These are phyloP conservation scores for Salix dunnii DNA, from an alignment of 345 rosid genomes.

Conservation along the genomic window DNA sequence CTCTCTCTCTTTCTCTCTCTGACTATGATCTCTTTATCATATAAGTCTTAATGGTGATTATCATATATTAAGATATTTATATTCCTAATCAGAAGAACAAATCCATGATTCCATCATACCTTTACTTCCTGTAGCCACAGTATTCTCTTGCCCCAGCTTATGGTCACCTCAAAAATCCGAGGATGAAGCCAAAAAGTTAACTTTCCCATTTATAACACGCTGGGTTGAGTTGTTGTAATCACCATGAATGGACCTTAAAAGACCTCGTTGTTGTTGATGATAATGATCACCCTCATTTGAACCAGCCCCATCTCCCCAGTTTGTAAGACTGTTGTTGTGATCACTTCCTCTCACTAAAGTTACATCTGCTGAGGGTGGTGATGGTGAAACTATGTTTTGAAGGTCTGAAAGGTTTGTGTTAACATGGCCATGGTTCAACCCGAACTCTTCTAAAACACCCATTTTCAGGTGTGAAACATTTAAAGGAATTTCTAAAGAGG, in stretches of 20 bases:
- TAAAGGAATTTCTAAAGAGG: slow-evolving; percentile 16
- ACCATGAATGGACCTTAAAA: slow-evolving; percentile 39
- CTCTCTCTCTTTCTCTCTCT: neutral
- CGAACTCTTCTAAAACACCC: slow-evolving; percentile 47
- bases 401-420: slow-evolving; percentile 27
- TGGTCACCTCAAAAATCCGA: slow-evolving; percentile 37
- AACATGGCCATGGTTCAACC: slow-evolving; percentile 34
- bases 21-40: neutral
- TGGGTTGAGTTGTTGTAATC: slow-evolving; percentile 29
- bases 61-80: neutral
- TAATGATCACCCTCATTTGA: slow-evolving; percentile 32
- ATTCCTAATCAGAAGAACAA: slow-evolving; percentile 67
- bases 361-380: slow-evolving; percentile 17
- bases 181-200: slow-evolving; percentile 22
- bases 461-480: slow-evolving; percentile 33
- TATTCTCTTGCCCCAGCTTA: slow-evolving; percentile 28
- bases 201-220: slow-evolving; percentile 32
- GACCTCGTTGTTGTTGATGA: slow-evolving; percentile 2
- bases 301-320: slow-evolving; percentile 24
- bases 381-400: slow-evolving; percentile 24
- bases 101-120: slow-evolving; percentile 85
- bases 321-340: slow-evolving; percentile 7
- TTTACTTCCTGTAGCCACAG: slow-evolving; percentile 37
- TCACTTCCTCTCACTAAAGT: slow-evolving; percentile 20
- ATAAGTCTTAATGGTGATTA: neutral